Evolutionary conservation across 2,329 filamentous ascomycete species (phyloP), one percentile per base, ranked within the genome.

Genomic region (Xylariaceae sp.): DNA sequence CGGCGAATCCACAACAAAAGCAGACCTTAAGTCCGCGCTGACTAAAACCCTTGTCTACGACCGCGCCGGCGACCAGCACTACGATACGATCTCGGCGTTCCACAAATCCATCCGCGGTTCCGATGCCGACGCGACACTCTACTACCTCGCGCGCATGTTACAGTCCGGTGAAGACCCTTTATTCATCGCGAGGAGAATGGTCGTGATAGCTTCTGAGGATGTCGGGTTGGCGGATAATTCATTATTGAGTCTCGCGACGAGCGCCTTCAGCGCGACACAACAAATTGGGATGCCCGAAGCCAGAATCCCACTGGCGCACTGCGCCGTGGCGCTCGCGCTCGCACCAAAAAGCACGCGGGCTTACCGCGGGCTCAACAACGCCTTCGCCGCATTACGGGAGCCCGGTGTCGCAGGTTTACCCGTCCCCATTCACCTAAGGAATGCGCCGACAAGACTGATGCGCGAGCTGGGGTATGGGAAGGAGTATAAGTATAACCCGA

Each of bases 41-140:
- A 97, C 92, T 2, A 91, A 91, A 63, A 97, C 92, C 0, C 74
- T 97, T 2, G 90, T 97, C 12, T 97, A 97, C 67, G 93, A 98
- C 66, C 83, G 93, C 44, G 88, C 87, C 0, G 92, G 93, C 42
- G 93, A 98, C 67, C 89, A 95, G 64, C 93, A 97, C 69, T 98
- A 97, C 71, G 92, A 98, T 63, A 93, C 88, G 42, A 97, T 98
- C 60, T 95, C 88, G 1, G 93, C 93, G 22, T 93, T 97, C 58
- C 93, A 97, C 76, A 98, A 98, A 61, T 90, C 90, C 2, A 84
- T 97, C 8, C 86, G 93, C 37, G 93, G 93, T 33, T 86, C 82
- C 44, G 85, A 96, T 60, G 67, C 92, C 0, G 87, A 97, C 64
- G 93, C 92, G 0, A 79, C 92, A 0, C 76, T 98, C 1, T 98